Percentiles rank a stretch among this genome's conserved stretches.
Evolutionary conservation across 2,329 filamentous ascomycete species (phyloP).

Genomic region (Talaromyces marneffei): DNA sequence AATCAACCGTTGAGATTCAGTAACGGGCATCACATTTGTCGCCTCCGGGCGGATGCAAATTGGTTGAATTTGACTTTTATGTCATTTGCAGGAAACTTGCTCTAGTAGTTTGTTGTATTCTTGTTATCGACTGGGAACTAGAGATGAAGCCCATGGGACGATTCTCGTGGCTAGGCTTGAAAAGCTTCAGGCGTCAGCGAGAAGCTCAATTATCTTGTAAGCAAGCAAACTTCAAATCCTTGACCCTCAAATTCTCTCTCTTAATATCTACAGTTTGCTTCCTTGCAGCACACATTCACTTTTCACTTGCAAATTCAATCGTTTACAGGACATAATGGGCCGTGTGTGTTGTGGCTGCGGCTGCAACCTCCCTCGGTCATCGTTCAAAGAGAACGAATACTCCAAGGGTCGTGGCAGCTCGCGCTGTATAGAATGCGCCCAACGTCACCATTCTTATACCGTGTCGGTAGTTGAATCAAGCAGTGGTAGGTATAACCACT

Average conservation of each 20-base stretch:
- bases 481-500: slow-evolving; percentile 3
- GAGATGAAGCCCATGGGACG: neutral
- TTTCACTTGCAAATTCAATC: neutral
- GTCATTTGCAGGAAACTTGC: neutral
- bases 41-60: neutral
- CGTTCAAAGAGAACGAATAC: neutral
- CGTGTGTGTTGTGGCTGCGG: neutral
- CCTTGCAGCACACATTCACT: neutral
- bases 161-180: neutral
- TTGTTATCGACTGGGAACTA: neutral
- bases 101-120: neutral
- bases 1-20: neutral
- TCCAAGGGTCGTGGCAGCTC: neutral
- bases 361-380: neutral
- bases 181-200: neutral
- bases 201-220: neutral
- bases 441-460: neutral
- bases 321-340: neutral
- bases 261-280: neutral
- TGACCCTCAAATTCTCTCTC: neutral
- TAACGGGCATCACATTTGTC: neutral
- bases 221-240: neutral
- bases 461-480: neutral
- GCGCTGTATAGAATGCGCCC: neutral
- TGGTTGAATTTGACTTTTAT: neutral